Conservation (phyloP, 352 stramenopile species). For the Phytophthora quininea region DNA sequence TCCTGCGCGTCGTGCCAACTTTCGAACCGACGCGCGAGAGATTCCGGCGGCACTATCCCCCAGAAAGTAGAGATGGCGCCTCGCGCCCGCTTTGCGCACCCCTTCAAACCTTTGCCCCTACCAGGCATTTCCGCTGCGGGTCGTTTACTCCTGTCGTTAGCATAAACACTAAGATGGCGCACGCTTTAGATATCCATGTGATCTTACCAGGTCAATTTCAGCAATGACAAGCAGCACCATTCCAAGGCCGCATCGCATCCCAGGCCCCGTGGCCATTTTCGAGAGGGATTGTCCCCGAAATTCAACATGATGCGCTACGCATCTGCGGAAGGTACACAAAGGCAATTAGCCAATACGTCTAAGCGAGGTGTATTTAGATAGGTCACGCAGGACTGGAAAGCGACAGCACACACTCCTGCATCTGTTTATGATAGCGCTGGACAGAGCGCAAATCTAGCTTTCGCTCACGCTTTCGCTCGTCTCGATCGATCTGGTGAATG, state of each 20-base stretch:
- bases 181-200: background rate
- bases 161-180: background rate
- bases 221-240: background rate
- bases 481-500: background rate
- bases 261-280: background rate
- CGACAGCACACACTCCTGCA: background rate
- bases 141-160: background rate
- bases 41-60: background rate
- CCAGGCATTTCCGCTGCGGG: background rate
- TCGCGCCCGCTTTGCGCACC: background rate
- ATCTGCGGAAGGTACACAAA: background rate
- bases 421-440: background rate
- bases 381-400: background rate
- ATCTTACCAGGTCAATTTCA: background rate
- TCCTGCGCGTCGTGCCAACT: background rate
- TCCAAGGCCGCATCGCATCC: too few relatives aligned
- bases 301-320: background rate
- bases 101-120: background rate
- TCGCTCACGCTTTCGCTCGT: background rate
- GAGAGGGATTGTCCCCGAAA: background rate
- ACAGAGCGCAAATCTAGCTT: background rate
- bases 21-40: background rate
- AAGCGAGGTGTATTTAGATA: background rate
- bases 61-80: background rate
- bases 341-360: background rate